Base-by-base conservation (phyloP, 352 stramenopile genomes). In the Phytophthora pinifolia region DNA sequence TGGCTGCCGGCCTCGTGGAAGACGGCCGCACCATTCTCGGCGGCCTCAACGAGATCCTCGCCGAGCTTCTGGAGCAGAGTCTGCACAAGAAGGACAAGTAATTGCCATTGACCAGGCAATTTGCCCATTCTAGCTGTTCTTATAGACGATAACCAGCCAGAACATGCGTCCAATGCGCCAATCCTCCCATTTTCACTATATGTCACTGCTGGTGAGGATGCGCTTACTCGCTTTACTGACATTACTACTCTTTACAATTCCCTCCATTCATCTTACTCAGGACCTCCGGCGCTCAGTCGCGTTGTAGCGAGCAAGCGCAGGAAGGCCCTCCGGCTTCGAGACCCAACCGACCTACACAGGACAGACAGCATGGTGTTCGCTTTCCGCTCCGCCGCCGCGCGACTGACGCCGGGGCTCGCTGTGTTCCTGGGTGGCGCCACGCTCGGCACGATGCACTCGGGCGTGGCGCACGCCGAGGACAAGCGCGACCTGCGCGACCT, bases 1-100 rank as follows among this genome's bases (percentile, higher is more conserved):
- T 99, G n/a, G 96, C 96, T 10, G 97, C 98, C 33, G 98, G 98
- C 3, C 79, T 99, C 33, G 73, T 99, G 48, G 97, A 99, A 65
- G 98, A 99, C 67, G 88, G 93, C 32, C 85, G 97, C 43, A 94
- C 90, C 48, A 98, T 99, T 87, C 81, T 99, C 18, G 93, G 94
- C 14, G 87, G 94, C 17, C 70, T 99, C 42, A 99, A 99, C 80
- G 87, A 98, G 56, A 88, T 99, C 36, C 73, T 99, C 45, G 71
- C 89, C 17, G 86, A 96, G 70, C 71, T 94, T 44, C 46, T 97
- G 32, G 63, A 74, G 50, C 72, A 92, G 43, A 92, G 82, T 27
- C 62, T 92, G 63, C 47, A 80, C 47, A 83, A 86, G 63, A 76
- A 86, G 58, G 44, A 59, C 34, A 46, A 74, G 53, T 79, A 79